These are phyloP conservation scores for Chrysosporium keratinophilum DNA, from an alignment of 2,329 filamentous ascomycete species.

Conservation along the genomic window DNA sequence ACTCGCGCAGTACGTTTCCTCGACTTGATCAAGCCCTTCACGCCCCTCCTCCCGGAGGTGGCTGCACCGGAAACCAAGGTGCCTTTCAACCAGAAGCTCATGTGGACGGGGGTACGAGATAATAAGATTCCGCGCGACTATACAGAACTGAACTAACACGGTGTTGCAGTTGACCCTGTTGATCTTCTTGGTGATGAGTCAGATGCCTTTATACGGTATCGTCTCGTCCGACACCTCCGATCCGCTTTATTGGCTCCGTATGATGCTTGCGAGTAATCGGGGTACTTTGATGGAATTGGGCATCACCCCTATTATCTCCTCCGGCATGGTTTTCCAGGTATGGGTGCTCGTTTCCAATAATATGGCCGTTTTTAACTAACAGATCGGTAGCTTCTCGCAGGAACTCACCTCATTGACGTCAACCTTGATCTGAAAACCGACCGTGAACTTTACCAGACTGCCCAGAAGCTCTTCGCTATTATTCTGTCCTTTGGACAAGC, in stretches of 20 bases:
- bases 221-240: conserved; percentile 98
- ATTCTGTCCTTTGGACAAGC: conserved; percentile 96
- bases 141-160: conserved; percentile 5
- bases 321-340: conserved; percentile 97
- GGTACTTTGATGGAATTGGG: conserved; percentile 93
- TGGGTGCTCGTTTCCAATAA: neutral
- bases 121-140: conserved; percentile 12
- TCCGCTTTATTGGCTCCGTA: conserved; percentile 97
- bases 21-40: conserved; percentile 98
- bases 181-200: conserved; percentile 99
- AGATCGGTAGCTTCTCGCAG: conserved; percentile 68
- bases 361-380: neutral
- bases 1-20: conserved; percentile 76
- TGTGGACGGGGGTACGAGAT: conserved; percentile 65
- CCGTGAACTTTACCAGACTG: conserved; percentile 98
- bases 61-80: conserved; percentile 97
- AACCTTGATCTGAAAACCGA: conserved; percentile 99
- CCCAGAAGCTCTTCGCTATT: conserved; percentile 97
- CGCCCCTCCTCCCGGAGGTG: conserved; percentile 98
- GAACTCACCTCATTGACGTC: conserved; percentile 99
- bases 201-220: conserved; percentile 98
- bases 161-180: conserved; percentile 62
- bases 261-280: conserved; percentile 99
- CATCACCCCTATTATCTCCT: conserved; percentile 98
- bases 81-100: conserved; percentile 96